Percentiles rank a stretch among this genome's conserved stretches.
Conservation (phyloP, 768 basidiomycete species). For the Rhodosporidiobolus odoratus region DNA sequence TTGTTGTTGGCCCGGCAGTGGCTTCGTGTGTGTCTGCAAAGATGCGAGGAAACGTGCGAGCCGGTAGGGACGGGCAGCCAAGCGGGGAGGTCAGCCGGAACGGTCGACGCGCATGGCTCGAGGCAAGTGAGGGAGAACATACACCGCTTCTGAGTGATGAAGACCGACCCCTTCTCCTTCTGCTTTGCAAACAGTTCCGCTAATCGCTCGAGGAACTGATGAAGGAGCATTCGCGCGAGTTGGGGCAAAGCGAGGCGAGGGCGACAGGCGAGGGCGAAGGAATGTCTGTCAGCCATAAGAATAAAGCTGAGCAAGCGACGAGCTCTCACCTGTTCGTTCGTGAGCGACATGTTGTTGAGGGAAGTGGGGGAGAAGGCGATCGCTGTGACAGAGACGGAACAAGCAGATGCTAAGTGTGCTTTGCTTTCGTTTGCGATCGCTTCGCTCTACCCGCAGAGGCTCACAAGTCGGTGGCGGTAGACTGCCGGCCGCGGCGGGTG, state of each 20-base stretch:
- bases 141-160: conserved; percentile 36
- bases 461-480: no score
- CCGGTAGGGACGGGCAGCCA: background rate
- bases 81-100: background rate
- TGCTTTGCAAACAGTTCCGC: conserved; percentile 9
- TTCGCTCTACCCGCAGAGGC: no score
- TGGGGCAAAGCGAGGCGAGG: background rate
- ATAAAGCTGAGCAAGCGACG: background rate
- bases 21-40: conserved; percentile 11
- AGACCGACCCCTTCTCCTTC: conserved; percentile 28
- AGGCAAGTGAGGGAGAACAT: background rate
- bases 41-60: background rate
- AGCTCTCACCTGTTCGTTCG: background rate
- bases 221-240: background rate
- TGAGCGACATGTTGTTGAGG: background rate
- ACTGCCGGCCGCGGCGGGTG: no score
- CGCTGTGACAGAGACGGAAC: no score
- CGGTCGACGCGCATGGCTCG: background rate
- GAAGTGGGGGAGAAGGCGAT: background rate
- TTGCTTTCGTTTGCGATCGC: no score
- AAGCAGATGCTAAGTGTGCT: no score
- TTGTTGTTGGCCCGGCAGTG: background rate
- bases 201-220: conserved; percentile 34
- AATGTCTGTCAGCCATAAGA: background rate
- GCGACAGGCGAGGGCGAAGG: background rate